Evolutionary conservation across 2,329 filamentous ascomycete species (phyloP).

Genomic region (Calycina marina): DNA sequence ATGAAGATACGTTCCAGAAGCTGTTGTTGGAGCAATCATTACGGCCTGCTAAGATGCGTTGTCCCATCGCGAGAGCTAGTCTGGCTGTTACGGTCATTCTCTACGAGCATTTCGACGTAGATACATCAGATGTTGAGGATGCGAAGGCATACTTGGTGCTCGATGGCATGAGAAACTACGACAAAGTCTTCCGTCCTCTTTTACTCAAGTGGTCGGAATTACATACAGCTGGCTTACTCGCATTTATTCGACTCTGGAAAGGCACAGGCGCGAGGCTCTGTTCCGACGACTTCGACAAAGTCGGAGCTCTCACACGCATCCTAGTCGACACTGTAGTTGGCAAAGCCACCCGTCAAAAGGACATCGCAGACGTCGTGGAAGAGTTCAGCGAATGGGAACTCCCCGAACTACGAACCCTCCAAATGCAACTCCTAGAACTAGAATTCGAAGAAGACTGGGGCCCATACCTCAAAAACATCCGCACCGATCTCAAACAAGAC

Average conservation of each 20-base stretch:
- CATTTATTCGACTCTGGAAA: constrained; percentile 90
- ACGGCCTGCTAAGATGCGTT: constrained; percentile 55
- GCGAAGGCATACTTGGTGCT: constrained; percentile 58
- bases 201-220: constrained; percentile 86
- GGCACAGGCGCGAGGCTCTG: constrained; percentile 66
- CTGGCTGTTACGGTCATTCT: constrained; percentile 75
- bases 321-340: constrained; percentile 82
- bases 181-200: constrained; percentile 74
- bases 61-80: constrained; percentile 76
- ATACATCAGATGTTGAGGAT: constrained; percentile 69
- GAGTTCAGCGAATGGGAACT: constrained; percentile 78
- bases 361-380: constrained; percentile 77
- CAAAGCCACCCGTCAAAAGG: constrained; percentile 64
- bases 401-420: constrained; percentile 60
- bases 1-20: constrained; percentile 88
- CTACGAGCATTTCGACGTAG: constrained; percentile 92
- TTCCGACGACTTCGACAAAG: constrained; percentile 76
- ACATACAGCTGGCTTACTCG: constrained; percentile 71
- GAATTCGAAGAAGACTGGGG: constrained; percentile 95
- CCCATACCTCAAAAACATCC: constrained; percentile 74
- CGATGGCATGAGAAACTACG: constrained; percentile 64
- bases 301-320: constrained; percentile 80
- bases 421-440: constrained; percentile 84
- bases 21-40: constrained; percentile 78
- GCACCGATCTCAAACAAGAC: constrained; percentile 80